These are phyloP conservation scores for Rhodotorula sp. DNA, from an alignment of 1,284 basidiomycete species.

Conservation along the genomic window DNA sequence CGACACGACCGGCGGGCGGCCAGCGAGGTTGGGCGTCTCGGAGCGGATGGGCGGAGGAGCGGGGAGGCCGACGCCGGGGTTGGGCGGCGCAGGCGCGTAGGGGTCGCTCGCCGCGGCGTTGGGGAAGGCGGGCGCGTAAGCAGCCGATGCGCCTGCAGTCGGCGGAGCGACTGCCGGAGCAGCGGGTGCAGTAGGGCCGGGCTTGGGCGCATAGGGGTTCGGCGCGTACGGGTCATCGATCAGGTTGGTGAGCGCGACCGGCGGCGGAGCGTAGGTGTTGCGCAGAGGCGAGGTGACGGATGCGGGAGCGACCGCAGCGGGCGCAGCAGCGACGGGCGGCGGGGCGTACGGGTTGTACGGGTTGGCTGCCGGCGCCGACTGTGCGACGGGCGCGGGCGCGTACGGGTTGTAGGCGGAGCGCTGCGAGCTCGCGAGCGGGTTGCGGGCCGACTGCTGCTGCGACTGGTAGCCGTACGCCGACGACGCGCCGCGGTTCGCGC, in stretches of 20 bases:
- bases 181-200: conserved; percentile 15
- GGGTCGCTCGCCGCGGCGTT: background rate
- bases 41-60: conserved; percentile 45
- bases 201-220: conserved; percentile 31
- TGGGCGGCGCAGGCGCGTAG: conserved; percentile 15
- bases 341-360: conserved; percentile 21
- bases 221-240: conserved; percentile 40
- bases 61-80: conserved; percentile 34
- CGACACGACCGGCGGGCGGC: conserved; percentile 51
- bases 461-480: background rate
- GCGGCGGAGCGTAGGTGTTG: conserved; percentile 31
- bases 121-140: too few species aligned
- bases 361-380: background rate
- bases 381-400: background rate
- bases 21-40: conserved; percentile 49
- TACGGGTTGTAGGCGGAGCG: conserved; percentile 32
- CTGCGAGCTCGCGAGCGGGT: conserved; percentile 10
- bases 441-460: background rate
- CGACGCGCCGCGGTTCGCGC: background rate
- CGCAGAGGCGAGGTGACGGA: conserved; percentile 17
- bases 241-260: conserved; percentile 11
- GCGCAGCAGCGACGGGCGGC: background rate
- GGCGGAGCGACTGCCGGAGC: background rate
- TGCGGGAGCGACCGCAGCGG: background rate
- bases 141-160: background rate